phyloP scores from a whole-genome alignment of 176 grass and related monocot species.

The Chrysopogon serrulatus region DNA sequence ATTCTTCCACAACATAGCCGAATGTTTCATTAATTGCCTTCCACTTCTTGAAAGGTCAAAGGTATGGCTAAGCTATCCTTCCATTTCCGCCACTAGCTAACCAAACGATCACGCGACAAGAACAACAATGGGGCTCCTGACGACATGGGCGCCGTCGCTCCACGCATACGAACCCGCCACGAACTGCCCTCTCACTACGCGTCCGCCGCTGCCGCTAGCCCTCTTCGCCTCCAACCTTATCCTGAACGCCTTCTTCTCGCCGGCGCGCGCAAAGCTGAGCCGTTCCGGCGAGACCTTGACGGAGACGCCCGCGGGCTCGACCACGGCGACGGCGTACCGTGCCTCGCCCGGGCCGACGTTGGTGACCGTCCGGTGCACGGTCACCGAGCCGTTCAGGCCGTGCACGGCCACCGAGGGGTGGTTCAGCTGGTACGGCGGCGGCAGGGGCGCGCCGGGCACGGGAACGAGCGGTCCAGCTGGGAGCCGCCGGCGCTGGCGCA shows the following conservation, averaged over 20 bases:
- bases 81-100: not conserved
- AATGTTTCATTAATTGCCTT: not conserved
- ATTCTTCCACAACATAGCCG: not conserved
- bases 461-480: conserved; percentile 54
- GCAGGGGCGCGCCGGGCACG: conserved; percentile 54
- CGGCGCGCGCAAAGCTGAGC: conserved; percentile 36
- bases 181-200: not conserved
- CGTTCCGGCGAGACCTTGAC: conserved; percentile 48
- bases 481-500: conserved; percentile 47
- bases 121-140: conserved; percentile 73
- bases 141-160: conserved; percentile 61
- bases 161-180: conserved; percentile 67
- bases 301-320: conserved; percentile 45
- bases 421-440: conserved; percentile 57
- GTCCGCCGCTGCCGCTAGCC: not conserved
- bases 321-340: conserved; percentile 42
- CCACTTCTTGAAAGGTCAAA: not conserved
- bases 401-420: conserved; percentile 71
- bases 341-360: conserved; percentile 49
- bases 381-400: conserved; percentile 35
- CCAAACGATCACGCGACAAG: conserved; percentile 22
- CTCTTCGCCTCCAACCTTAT: conserved; percentile 10
- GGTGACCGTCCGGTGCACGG: conserved; percentile 70
- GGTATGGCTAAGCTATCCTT: not conserved
- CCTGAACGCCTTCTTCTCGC: conserved; percentile 58